phyloP scores from a whole-genome alignment of 352 stramenopile genomes.

The Pseudoperonospora humuli region DNA sequence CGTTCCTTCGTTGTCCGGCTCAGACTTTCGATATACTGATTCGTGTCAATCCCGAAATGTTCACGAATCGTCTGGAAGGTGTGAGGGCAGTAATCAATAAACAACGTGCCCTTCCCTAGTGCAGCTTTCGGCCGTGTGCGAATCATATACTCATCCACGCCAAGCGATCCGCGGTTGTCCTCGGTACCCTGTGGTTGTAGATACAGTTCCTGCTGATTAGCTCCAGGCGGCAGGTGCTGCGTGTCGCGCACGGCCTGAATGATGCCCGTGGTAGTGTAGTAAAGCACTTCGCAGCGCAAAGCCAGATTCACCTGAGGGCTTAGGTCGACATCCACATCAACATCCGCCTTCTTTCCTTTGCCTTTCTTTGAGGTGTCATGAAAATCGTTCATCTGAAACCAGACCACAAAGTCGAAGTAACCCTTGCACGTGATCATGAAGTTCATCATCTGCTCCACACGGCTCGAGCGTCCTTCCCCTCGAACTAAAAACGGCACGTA shows the following conservation, averaged over 20 bases:
- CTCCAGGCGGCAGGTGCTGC: slow-evolving; percentile 54
- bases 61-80: slow-evolving; percentile 83
- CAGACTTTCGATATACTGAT: slow-evolving; percentile 77
- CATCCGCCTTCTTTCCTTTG: slow-evolving; percentile 47
- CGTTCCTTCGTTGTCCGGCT: slow-evolving; percentile 81
- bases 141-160: slow-evolving; percentile 82
- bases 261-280: slow-evolving; percentile 84
- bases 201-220: slow-evolving; percentile 72
- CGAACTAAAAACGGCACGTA: slow-evolving; percentile 83
- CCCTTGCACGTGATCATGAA: slow-evolving; percentile 89
- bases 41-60: slow-evolving; percentile 78
- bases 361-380: slow-evolving; percentile 36
- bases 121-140: slow-evolving; percentile 63
- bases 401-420: slow-evolving; percentile 86
- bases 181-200: slow-evolving; percentile 70
- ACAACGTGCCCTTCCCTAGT: slow-evolving; percentile 71
- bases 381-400: slow-evolving; percentile 87
- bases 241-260: slow-evolving; percentile 78
- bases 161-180: slow-evolving; percentile 64
- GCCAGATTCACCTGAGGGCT: slow-evolving; percentile 83
- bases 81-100: slow-evolving; percentile 82
- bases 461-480: slow-evolving; percentile 30
- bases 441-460: slow-evolving; percentile 76
- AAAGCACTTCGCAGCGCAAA: slow-evolving; percentile 77
- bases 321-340: slow-evolving; percentile 80